These are phyloP conservation scores for Phlegmacium glaucopus DNA, from an alignment of 768 basidiomycete genomes.

Conservation along the genomic window DNA sequence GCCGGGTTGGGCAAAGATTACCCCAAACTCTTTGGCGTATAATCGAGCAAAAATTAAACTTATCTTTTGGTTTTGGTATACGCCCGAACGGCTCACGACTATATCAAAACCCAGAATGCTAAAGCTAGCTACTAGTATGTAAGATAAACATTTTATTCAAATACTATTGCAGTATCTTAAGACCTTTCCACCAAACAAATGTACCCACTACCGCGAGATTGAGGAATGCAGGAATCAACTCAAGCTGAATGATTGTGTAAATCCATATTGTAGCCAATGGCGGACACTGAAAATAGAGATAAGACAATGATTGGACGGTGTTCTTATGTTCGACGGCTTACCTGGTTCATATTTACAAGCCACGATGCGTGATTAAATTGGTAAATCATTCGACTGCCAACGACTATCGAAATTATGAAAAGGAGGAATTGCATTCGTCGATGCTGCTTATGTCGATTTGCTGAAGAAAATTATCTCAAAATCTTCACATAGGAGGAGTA, in stretches of 20 bases:
- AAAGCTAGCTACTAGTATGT: too few relatives aligned
- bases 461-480: slow-evolving; percentile 28
- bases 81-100: not conserved
- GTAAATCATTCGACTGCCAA: slow-evolving; percentile 68
- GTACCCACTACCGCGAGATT: slow-evolving; percentile 49
- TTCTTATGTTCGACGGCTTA: slow-evolving; percentile 26
- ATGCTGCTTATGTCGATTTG: slow-evolving; percentile 59
- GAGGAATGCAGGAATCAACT: slow-evolving; percentile 56
- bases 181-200: slow-evolving; percentile 62
- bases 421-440: slow-evolving; percentile 52
- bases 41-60: slow-evolving; percentile 62
- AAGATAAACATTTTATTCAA: not conserved
- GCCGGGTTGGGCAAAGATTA: slow-evolving; percentile 59
- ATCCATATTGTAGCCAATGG: slow-evolving; percentile 80
- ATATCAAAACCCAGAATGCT: too few relatives aligned
- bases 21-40: slow-evolving; percentile 69
- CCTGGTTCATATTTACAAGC: slow-evolving; percentile 73
- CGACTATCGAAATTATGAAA: slow-evolving; percentile 52
- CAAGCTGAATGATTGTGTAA: slow-evolving; percentile 68
- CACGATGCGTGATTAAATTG: slow-evolving; percentile 68
- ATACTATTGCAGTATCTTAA: slow-evolving; percentile 36
- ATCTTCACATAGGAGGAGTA: not conserved
- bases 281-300: slow-evolving; percentile 50
- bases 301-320: not conserved
- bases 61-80: slow-evolving; percentile 1